phyloP scores from a whole-genome alignment of 768 basidiomycete genomes.

The Leccinum rimulosum region DNA sequence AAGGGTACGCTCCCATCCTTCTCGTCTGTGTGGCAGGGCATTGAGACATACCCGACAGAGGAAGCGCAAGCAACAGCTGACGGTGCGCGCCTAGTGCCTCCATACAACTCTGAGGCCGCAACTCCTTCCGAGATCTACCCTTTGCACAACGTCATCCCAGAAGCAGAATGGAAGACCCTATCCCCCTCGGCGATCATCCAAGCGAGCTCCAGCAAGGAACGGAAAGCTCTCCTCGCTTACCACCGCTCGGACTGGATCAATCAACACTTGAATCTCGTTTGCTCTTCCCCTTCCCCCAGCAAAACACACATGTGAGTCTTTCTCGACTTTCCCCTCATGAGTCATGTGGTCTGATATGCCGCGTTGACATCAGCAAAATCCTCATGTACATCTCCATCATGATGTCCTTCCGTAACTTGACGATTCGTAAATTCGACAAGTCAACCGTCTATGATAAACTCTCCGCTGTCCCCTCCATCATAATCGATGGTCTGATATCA shows the following conservation, averaged over 20 bases:
- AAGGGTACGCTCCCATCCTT: slow-evolving; percentile 47
- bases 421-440: slow-evolving; percentile 43
- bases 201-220: slow-evolving; percentile 46
- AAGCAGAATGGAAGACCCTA: slow-evolving; percentile 76
- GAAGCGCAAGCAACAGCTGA: slow-evolving; percentile 64
- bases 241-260: slow-evolving; percentile 69
- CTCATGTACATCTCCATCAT: slow-evolving; percentile 82
- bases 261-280: slow-evolving; percentile 48
- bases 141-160: slow-evolving; percentile 73
- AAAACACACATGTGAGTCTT: slow-evolving; percentile 58
- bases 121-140: slow-evolving; percentile 74
- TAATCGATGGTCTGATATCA: slow-evolving; percentile 72
- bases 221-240: slow-evolving; percentile 58
- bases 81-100: slow-evolving; percentile 70
- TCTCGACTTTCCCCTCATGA: slow-evolving; percentile 22
- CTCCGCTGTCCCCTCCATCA: slow-evolving; percentile 51
- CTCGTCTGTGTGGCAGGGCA: neutral
- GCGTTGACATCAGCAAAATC: slow-evolving; percentile 53
- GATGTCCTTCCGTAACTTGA: slow-evolving; percentile 60
- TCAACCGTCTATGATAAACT: slow-evolving; percentile 57
- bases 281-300: slow-evolving; percentile 46
- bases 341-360: neutral
- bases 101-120: slow-evolving; percentile 62
- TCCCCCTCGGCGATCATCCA: slow-evolving; percentile 53
- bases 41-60: slow-evolving; percentile 40